Evolutionary conservation across 2,329 filamentous ascomycete species (phyloP).

Genomic region (Colletotrichum sublineola): DNA sequence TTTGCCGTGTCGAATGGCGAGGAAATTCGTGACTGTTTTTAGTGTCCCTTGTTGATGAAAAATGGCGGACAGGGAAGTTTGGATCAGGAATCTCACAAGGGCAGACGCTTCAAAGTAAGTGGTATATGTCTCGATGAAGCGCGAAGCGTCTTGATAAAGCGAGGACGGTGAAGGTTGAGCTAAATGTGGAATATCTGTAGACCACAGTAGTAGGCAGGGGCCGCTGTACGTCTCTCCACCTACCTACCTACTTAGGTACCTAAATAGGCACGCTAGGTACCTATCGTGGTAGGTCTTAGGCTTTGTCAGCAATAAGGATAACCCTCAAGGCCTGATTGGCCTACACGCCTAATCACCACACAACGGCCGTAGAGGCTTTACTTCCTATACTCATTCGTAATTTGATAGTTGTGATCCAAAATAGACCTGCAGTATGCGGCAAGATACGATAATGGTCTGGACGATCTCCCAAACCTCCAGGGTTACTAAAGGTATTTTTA

Average conservation of each 20-base stretch:
- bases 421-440: neutral
- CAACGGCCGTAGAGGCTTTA: neutral
- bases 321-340: neutral
- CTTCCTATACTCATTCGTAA: neutral
- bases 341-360: neutral
- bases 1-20: conserved; percentile 4
- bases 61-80: neutral
- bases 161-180: neutral
- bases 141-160: neutral
- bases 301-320: neutral
- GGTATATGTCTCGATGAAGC: neutral
- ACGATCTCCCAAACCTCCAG: neutral
- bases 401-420: neutral
- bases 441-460: neutral
- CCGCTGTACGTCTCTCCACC: neutral
- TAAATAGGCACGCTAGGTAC: neutral
- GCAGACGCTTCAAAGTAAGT: neutral
- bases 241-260: neutral
- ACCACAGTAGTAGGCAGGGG: neutral
- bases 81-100: neutral
- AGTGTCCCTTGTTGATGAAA: neutral
- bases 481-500: neutral
- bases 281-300: neutral
- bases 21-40: neutral
- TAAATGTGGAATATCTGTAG: neutral